phyloP scores from a whole-genome alignment of 2,329 filamentous ascomycete species.

The Scedosporium aurantiacum region DNA sequence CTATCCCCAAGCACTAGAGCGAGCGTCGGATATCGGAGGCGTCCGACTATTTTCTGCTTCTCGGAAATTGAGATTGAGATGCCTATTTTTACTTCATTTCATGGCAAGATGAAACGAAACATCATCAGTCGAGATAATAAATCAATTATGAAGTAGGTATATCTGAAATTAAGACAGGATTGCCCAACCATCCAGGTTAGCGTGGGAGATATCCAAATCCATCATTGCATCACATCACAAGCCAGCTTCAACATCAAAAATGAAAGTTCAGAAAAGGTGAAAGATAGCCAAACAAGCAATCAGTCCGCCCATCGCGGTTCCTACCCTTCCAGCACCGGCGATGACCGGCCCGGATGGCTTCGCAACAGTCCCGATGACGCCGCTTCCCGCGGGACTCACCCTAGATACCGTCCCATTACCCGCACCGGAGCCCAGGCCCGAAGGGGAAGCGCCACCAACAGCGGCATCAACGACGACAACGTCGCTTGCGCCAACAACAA shows the following conservation, averaged over 20 bases:
- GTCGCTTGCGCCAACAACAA: neutral
- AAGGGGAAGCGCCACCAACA: neutral
- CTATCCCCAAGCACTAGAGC: neutral
- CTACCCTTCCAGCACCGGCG: neutral
- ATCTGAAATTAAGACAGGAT: too few relatives aligned
- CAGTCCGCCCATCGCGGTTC: neutral
- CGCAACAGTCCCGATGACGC: neutral
- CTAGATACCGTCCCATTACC: neutral
- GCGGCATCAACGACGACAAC: neutral
- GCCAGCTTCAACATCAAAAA: neutral
- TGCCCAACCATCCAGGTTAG: too few relatives aligned
- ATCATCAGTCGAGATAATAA: too few relatives aligned
- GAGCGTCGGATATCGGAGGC: neutral
- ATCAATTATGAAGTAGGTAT: too few relatives aligned
- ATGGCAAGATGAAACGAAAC: neutral
- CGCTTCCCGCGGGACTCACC: neutral
- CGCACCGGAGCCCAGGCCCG: neutral
- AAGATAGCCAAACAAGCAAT: neutral
- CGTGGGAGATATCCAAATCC: neutral
- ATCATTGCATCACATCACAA: neutral
- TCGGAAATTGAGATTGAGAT: neutral
- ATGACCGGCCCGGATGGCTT: neutral
- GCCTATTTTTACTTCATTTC: neutral
- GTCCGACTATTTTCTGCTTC: neutral
- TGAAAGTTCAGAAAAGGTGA: neutral